Percentiles rank a stretch among this genome's conserved stretches.
These are phyloP conservation scores for Ganoderma lucidum DNA, from an alignment of 1,284 basidiomycete genomes.

Conservation along the genomic window DNA sequence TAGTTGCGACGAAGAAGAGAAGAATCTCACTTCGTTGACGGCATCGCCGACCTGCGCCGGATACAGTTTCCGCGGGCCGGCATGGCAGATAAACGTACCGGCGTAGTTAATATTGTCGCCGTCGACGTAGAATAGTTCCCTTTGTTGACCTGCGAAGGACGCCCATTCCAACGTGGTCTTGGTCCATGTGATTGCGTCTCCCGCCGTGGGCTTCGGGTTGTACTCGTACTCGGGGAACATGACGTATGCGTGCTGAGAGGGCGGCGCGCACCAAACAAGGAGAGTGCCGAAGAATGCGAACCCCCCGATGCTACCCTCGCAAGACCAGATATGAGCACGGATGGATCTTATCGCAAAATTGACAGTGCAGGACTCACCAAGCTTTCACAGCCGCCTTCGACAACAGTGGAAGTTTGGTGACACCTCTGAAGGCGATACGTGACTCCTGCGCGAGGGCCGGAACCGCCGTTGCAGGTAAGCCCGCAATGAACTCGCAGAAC, in stretches of 20 bases:
- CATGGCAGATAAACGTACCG: conserved; percentile 28
- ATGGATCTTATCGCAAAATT: background rate
- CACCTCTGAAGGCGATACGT: conserved; percentile 15
- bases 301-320: conserved; percentile 18
- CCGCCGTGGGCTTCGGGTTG: conserved; percentile 1
- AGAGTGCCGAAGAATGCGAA: conserved; percentile 21
- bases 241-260: conserved; percentile 25
- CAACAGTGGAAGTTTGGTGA: conserved; percentile 19
- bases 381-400: conserved; percentile 26
- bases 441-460: background rate
- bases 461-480: background rate
- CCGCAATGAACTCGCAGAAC: conserved; percentile 16
- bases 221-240: conserved; percentile 21
- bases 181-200: conserved; percentile 10
- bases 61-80: conserved; percentile 12
- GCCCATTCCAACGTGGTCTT: conserved; percentile 11
- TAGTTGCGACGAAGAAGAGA: background rate
- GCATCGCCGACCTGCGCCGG: background rate
- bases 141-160: conserved; percentile 21
- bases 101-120: conserved; percentile 20
- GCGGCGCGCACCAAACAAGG: conserved; percentile 15
- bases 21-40: background rate
- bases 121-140: conserved; percentile 26
- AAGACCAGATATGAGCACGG: background rate
- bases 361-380: conserved; percentile 10